Evolutionary conservation across 495 filamentous ascomycete genomes (phyloP).

Genomic region (Jackrogersella minutella): DNA sequence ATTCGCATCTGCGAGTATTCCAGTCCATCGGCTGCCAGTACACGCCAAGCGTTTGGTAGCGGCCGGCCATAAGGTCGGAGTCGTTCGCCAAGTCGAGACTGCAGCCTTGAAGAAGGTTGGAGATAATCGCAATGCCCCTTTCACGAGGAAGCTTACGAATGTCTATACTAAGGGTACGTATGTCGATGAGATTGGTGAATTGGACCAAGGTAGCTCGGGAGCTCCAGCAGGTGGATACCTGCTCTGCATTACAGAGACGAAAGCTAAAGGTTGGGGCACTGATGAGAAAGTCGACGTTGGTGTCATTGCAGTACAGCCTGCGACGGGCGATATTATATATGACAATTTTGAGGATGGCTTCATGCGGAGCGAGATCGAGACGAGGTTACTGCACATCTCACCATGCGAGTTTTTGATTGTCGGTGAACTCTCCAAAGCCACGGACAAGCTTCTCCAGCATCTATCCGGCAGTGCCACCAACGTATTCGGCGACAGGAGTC

Average conservation of each 20-base stretch:
- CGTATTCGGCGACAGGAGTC: conserved; percentile 89
- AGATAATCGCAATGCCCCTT: conserved; percentile 92
- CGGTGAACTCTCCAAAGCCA: conserved; percentile 89
- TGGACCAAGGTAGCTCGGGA: conserved; percentile 65
- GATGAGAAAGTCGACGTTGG: conserved; percentile 95
- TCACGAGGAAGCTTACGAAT: conserved; percentile 92
- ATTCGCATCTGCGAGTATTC: conserved; percentile 96
- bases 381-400: conserved; percentile 89
- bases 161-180: conserved; percentile 99
- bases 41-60: conserved; percentile 93
- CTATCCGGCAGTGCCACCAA: conserved; percentile 86
- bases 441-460: conserved; percentile 91
- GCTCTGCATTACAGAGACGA: conserved; percentile 89
- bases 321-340: conserved; percentile 94
- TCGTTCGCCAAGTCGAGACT: conserved; percentile 96
- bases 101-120: conserved; percentile 97
- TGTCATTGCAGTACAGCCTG: conserved; percentile 92
- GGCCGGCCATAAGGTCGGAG: conserved; percentile 93
- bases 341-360: conserved; percentile 98
- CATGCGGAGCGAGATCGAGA: conserved; percentile 97
- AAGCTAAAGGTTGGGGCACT: conserved; percentile 82
- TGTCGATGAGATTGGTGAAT: conserved; percentile 89
- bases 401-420: conserved; percentile 97
- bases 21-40: conserved; percentile 88
- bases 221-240: conserved; percentile 86